Base-by-base conservation (phyloP, 2,329 filamentous ascomycete species). In the Sporothrix phasma region DNA sequence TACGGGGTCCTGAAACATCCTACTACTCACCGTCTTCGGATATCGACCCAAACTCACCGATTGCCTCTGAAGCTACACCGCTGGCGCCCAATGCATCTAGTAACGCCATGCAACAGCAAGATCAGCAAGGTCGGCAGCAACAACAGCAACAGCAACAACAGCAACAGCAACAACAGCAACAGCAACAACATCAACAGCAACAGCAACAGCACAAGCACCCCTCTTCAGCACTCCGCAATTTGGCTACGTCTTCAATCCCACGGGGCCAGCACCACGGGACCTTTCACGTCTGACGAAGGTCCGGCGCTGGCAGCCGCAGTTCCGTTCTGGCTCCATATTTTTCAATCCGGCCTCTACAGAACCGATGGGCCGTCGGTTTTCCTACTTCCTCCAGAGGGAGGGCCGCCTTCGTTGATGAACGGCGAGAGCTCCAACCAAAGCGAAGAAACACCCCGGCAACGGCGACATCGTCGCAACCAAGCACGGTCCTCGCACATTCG, bases 311-410 rank as follows among this genome's bases (percentile, higher is more conserved):
- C 69, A 69, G 15, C 84, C 79, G 1, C 80, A 79, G 3, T 88
- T 88, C 73, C 80, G 85, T 62, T 87, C 85, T 10, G 86, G 86
- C 70, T 87, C 85, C 1, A 88, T 88, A 66, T 88, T 88, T 72
- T 77, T 80, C 67, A 84, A 82, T 64, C 84, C 84, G 5, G 78
- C 80, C 1, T 79, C 78, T 19, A 80, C 77, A 5, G 82, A 84
- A 66, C 75, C 76, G 8, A 78, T 76, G 46, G 84, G 84, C 7
- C 79, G 84, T 24, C 77, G 84, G 7, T 84, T 85, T 67, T 87
- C 84, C 17, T 85, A 86, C 68, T 87, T 87, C 67, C n/a, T n/a
- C 84, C 85, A 10, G 85, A 85, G 19, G 74, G 75, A 22, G 75
- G 76, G 3, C 66, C 73, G 2, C 68, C 70, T 11, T 71, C 68